Evolutionary conservation across 2,329 filamentous ascomycete genomes (phyloP).

Genomic region (Paecilomyces sp.): DNA sequence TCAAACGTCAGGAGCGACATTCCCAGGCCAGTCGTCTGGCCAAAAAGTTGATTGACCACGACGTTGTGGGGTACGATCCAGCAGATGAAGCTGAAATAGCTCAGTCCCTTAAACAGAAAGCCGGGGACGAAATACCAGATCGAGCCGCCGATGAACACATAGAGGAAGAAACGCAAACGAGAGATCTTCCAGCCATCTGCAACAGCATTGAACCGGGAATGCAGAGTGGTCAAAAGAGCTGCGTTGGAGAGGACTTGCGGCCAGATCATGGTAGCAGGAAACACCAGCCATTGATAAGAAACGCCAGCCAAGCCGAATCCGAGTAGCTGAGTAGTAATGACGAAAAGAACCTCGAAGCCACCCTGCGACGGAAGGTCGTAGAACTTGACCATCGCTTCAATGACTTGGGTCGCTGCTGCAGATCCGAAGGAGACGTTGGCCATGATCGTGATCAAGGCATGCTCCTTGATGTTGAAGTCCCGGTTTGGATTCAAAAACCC

Average conservation of each 20-base stretch:
- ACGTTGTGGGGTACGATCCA: conserved; percentile 64
- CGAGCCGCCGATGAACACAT: conserved; percentile 23
- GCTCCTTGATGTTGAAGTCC: conserved; percentile 33
- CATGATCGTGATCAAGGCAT: conserved; percentile 39
- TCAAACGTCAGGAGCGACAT: conserved; percentile 67
- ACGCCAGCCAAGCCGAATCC: conserved; percentile 59
- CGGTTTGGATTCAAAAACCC: conserved; percentile 37
- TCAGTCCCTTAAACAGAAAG: conserved; percentile 61
- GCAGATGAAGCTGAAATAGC: conserved; percentile 63
- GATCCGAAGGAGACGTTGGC: conserved; percentile 43
- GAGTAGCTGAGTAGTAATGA: conserved; percentile 55
- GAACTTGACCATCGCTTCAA: conserved; percentile 38
- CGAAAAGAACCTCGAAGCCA: conserved; percentile 54
- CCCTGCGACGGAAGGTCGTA: conserved; percentile 53
- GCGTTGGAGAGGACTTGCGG: conserved; percentile 49
- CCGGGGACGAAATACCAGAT: conserved; percentile 46
- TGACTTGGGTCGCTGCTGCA: conserved; percentile 29
- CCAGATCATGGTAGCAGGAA: conserved; percentile 60
- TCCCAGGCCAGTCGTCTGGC: conserved; percentile 59
- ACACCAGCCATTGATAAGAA: conserved; percentile 50
- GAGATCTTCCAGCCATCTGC: conserved; percentile 37
- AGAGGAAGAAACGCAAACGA: conserved; percentile 29
- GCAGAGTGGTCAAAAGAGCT: conserved; percentile 37
- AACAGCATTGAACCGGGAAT: conserved; percentile 23
- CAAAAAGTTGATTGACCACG: conserved; percentile 66